Conservation (phyloP, 768 basidiomycete genomes). For the Tephrocybe sp. region DNA sequence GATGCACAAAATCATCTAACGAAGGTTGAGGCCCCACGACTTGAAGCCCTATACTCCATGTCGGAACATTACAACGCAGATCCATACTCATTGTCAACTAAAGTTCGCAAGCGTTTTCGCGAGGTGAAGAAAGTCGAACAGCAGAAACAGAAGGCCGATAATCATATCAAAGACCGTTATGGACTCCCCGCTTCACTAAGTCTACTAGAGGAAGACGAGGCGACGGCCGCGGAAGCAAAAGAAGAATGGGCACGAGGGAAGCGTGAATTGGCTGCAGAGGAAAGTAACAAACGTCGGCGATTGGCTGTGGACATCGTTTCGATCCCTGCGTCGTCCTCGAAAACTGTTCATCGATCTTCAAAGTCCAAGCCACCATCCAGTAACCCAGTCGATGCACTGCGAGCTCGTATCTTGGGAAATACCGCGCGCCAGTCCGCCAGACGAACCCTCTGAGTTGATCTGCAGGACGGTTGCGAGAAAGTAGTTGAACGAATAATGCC, state of each 20-base stretch:
- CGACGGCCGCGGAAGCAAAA: constrained; percentile 58
- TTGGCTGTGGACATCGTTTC: constrained; percentile 28
- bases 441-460: background rate
- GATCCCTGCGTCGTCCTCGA: constrained; percentile 25
- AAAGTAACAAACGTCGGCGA: constrained; percentile 49
- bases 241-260: constrained; percentile 60
- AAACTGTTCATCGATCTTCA: constrained; percentile 15
- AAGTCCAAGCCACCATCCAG: constrained; percentile 13
- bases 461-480: background rate
- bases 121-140: constrained; percentile 82
- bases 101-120: constrained; percentile 80
- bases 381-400: constrained; percentile 40
- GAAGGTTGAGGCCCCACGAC: constrained; percentile 74
- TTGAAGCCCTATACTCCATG: constrained; percentile 75
- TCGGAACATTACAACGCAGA: constrained; percentile 83
- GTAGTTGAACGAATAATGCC: background rate
- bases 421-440: constrained; percentile 39
- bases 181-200: constrained; percentile 70
- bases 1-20: no score
- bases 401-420: constrained; percentile 58
- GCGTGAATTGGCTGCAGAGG: constrained; percentile 42
- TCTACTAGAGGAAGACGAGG: constrained; percentile 67
- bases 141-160: constrained; percentile 68
- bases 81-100: constrained; percentile 78
- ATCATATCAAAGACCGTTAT: constrained; percentile 70